Conservation (phyloP, 352 stramenopile genomes). For the Peronospora farinosa region DNA sequence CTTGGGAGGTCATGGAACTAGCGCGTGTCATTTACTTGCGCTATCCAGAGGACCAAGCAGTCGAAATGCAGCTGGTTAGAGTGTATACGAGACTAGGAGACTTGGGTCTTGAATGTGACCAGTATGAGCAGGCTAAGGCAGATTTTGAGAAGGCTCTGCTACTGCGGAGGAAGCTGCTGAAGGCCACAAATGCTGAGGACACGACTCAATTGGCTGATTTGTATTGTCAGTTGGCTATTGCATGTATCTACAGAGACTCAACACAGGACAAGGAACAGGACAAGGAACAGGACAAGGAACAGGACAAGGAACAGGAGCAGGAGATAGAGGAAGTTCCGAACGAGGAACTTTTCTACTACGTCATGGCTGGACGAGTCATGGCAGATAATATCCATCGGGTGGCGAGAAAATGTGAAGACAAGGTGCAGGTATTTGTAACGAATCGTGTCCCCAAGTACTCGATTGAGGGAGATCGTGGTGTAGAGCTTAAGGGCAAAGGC, state of each 20-base stretch:
- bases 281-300: slow-evolving; percentile 21
- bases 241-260: slow-evolving; percentile 76
- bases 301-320: slow-evolving; percentile 11
- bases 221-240: slow-evolving; percentile 80
- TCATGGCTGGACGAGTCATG: slow-evolving; percentile 76
- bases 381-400: slow-evolving; percentile 71
- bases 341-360: slow-evolving; percentile 75
- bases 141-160: slow-evolving; percentile 78
- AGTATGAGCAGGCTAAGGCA: slow-evolving; percentile 63
- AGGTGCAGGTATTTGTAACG: slow-evolving; percentile 47
- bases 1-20: slow-evolving; percentile 84
- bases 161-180: slow-evolving; percentile 66
- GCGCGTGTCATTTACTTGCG: slow-evolving; percentile 77
- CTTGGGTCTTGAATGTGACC: slow-evolving; percentile 73
- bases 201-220: slow-evolving; percentile 75
- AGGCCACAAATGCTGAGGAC: slow-evolving; percentile 52
- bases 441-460: slow-evolving; percentile 51
- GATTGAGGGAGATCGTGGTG: slow-evolving; percentile 13
- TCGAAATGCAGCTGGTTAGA: slow-evolving; percentile 70
- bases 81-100: slow-evolving; percentile 81
- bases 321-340: slow-evolving; percentile 25
- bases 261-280: slow-evolving; percentile 18
- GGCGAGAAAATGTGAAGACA: slow-evolving; percentile 30
- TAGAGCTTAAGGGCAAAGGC: slow-evolving; percentile 45
- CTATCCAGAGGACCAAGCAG: slow-evolving; percentile 52